Evolutionary conservation across 2,329 filamentous ascomycete genomes (phyloP).

Genomic region (Cladorrhinum sp.): DNA sequence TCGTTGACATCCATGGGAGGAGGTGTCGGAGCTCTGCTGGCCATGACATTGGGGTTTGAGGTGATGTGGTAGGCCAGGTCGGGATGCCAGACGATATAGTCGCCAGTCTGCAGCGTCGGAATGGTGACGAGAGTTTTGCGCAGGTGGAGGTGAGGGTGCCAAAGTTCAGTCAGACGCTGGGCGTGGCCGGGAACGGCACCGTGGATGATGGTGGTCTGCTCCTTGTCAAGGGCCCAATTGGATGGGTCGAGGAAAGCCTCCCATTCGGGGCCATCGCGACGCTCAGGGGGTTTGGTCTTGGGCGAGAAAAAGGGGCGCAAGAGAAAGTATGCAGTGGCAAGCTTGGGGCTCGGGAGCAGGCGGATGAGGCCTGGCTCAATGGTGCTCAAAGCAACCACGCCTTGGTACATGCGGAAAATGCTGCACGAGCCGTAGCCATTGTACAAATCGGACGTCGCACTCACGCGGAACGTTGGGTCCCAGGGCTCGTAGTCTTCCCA

Average conservation of each 20-base stretch:
- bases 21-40: slow-evolving; percentile 34
- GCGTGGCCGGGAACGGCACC: slow-evolving; percentile 57
- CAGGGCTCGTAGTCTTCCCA: slow-evolving; percentile 58
- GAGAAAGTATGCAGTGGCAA: slow-evolving; percentile 47
- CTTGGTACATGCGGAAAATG: slow-evolving; percentile 59
- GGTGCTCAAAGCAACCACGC: slow-evolving; percentile 51
- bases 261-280: slow-evolving; percentile 43
- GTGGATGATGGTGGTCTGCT: slow-evolving; percentile 55
- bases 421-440: slow-evolving; percentile 56
- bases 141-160: slow-evolving; percentile 56
- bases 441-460: slow-evolving; percentile 54
- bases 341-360: slow-evolving; percentile 46
- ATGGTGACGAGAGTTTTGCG: slow-evolving; percentile 53
- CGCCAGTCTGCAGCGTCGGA: slow-evolving; percentile 52
- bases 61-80: slow-evolving; percentile 56
- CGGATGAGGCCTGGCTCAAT: slow-evolving; percentile 48
- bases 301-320: slow-evolving; percentile 53
- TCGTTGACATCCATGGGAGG: slow-evolving; percentile 24
- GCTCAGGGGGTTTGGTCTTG: slow-evolving; percentile 40
- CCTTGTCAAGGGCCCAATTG: slow-evolving; percentile 45
- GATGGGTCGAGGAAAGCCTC: slow-evolving; percentile 48
- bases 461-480: slow-evolving; percentile 51
- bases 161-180: slow-evolving; percentile 55
- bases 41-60: slow-evolving; percentile 43
- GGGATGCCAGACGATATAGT: slow-evolving; percentile 59